Percentiles rank a stretch among this genome's conserved stretches.
phyloP scores from a whole-genome alignment of 805 yeast genomes.

The Pichia insulana region DNA sequence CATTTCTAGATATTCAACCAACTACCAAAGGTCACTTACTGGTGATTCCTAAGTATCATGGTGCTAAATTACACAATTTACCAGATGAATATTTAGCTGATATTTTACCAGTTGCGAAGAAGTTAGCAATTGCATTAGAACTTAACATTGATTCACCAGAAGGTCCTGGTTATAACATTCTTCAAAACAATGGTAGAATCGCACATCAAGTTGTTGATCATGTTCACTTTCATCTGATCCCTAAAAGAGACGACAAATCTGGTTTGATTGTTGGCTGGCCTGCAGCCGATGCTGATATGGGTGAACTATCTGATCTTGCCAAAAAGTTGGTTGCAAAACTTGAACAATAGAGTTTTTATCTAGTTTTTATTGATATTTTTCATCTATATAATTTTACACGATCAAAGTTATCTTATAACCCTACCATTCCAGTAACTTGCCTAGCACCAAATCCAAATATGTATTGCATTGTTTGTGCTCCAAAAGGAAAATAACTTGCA shows the following conservation, averaged over 20 bases:
- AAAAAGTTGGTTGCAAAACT: constrained; percentile 43
- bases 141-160: constrained; percentile 53
- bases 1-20: constrained; percentile 92
- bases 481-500: constrained; percentile 91
- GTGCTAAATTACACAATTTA: constrained; percentile 82
- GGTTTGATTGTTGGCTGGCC: constrained; percentile 96
- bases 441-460: constrained; percentile 34
- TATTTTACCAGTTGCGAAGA: constrained; percentile 80
- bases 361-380: background rate
- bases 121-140: constrained; percentile 64
- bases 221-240: constrained; percentile 94
- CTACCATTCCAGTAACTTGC: constrained; percentile 33
- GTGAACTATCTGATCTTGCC: constrained; percentile 58
- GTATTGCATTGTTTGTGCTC: constrained; percentile 63
- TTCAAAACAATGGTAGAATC: constrained; percentile 89
- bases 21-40: constrained; percentile 82
- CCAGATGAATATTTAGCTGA: constrained; percentile 90
- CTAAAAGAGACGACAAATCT: constrained; percentile 62
- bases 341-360: constrained; percentile 1
- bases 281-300: constrained; percentile 70
- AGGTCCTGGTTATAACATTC: constrained; percentile 74
- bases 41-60: constrained; percentile 89
- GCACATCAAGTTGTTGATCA: constrained; percentile 96
- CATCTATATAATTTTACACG: background rate
- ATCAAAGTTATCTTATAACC: constrained; percentile 19